phyloP scores from a whole-genome alignment of 768 basidiomycete genomes.

The Serendipita vermifera region DNA sequence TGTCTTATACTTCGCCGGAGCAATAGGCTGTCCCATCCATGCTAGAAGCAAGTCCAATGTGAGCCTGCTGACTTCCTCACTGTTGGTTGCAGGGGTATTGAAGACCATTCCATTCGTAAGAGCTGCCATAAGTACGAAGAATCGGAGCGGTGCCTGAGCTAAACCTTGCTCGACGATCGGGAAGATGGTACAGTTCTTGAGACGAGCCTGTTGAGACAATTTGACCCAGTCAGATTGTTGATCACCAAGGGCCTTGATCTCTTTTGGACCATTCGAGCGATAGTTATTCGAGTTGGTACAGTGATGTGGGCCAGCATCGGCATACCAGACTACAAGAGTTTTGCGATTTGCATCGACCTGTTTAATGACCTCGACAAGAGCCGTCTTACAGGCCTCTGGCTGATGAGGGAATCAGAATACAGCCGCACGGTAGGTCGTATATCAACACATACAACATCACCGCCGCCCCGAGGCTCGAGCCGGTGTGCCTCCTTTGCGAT shows the following conservation, averaged over 20 bases:
- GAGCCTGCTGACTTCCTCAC: conserved; percentile 18
- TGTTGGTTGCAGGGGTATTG: conserved; percentile 13
- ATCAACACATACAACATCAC: no score
- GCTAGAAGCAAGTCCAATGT: conserved; percentile 20
- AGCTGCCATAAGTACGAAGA: conserved; percentile 19
- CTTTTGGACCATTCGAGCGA: conserved; percentile 15
- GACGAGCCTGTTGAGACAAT: conserved; percentile 17
- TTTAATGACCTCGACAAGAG: conserved; percentile 20
- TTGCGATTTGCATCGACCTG: conserved; percentile 17
- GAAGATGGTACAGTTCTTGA: conserved; percentile 19
- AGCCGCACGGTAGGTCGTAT: no score
- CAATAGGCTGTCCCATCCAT: conserved; percentile 19
- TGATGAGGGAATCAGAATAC: no score
- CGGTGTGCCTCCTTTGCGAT: conserved; percentile 16
- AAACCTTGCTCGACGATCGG: conserved; percentile 16
- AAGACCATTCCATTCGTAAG: conserved; percentile 20
- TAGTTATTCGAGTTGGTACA: conserved; percentile 10
- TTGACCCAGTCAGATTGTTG: conserved; percentile 21
- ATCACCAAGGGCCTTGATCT: conserved; percentile 19
- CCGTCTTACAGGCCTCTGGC: conserved; percentile 24
- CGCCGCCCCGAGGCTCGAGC: conserved; percentile 17
- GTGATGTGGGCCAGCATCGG: conserved; percentile 24
- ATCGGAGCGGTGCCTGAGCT: conserved; percentile 11
- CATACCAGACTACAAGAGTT: conserved; percentile 22
- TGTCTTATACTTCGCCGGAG: conserved; percentile 8